Base-by-base conservation (phyloP, 164 flowering plant species). In the Umbilicus rupestris region DNA sequence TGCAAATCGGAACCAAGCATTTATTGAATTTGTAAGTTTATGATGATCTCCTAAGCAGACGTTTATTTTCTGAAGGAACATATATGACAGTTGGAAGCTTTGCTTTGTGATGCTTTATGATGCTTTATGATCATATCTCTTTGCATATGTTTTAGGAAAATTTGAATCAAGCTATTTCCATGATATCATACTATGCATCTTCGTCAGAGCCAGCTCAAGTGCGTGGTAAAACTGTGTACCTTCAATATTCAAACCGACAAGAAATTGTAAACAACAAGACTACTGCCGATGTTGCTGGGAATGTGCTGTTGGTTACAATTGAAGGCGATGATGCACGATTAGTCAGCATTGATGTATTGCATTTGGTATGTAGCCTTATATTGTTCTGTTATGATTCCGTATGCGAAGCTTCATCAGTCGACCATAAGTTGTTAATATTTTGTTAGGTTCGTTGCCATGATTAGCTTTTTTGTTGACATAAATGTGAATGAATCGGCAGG, bases 191-290 rank as follows among this genome's bases (percentile, higher is more conserved):
- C 72, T 91, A 87, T 81, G 96, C 97, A 33, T 87, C 99, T 24
- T 89, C 99, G 10, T 88, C 96, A 8, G 99, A 94, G 72, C 97
- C 97, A 15, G 96, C 99, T 71, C 99, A 94, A 80, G 88, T 91
- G 39, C 86, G 97, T 22, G 98, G 98, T 55, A 94, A 91, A 78
- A 89, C 97, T 2, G 93, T 91, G 63, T 94, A 94, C 75, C 72
- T 91, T 66, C 99, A 89, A 64, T 94, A 94, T 69, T 94, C 98
- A 28, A 94, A 91, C 79, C 78, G 98, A 78, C 95, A 89, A 74
- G 98, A 94, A 79, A 91, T 94, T 59, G 96, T 89, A 26, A 88
- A 94, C 79, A 94, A 87, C 78, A 94, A 89, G 79, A 85, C 93
- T 42, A 73, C 93, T 14, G 97, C 92, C 6, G 99, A 91, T 78